A percentile compares a stretch with the other conserved stretches of the same genome.
These are phyloP conservation scores for Coriaria nepalensis DNA, from an alignment of 306 rosid species.

Conservation along the genomic window DNA sequence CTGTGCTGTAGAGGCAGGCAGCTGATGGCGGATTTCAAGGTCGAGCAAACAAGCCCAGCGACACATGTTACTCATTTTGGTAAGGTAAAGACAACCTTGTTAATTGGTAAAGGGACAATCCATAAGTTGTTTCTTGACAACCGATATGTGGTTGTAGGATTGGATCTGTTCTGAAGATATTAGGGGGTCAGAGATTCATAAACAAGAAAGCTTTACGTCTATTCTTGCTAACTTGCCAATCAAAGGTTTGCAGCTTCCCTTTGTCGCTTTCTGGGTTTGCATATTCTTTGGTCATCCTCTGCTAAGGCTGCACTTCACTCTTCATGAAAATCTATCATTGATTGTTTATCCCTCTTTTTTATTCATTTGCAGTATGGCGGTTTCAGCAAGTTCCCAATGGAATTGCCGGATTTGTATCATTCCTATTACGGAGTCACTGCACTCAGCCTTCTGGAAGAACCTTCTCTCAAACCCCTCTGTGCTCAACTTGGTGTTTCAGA, in stretches of 20 bases:
- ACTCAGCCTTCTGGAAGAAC: slow-evolving; percentile 76
- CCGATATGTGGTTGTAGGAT: slow-evolving; percentile 40
- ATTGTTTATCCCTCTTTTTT: slow-evolving; percentile 16
- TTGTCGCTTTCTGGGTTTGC: neutral
- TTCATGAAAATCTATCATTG: slow-evolving; percentile 11
- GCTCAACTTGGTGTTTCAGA: slow-evolving; percentile 55
- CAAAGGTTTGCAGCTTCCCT: slow-evolving; percentile 36
- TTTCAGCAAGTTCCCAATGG: slow-evolving; percentile 67
- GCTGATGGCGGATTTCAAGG: slow-evolving; percentile 92
- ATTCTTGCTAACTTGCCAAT: slow-evolving; percentile 71
- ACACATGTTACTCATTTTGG: slow-evolving; percentile 96
- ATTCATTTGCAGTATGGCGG: slow-evolving; percentile 64
- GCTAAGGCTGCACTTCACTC: slow-evolving; percentile 1
- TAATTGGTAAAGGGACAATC: slow-evolving; percentile 2
- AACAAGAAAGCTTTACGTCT: slow-evolving; percentile 40
- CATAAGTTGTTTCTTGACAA: slow-evolving; percentile 19
- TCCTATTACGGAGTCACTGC: slow-evolving; percentile 70
- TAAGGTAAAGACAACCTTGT: slow-evolving; percentile 19
- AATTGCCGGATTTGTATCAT: slow-evolving; percentile 67
- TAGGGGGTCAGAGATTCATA: slow-evolving; percentile 55
- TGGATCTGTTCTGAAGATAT: slow-evolving; percentile 57
- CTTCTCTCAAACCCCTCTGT: slow-evolving; percentile 43
- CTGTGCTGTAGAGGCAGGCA: slow-evolving; percentile 53
- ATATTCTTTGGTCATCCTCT: neutral
- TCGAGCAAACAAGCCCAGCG: slow-evolving; percentile 74